Evolutionary conservation across 805 yeast genomes (phyloP), one percentile per base, ranked within the genome.

Genomic region (Yarrowia divulgata): DNA sequence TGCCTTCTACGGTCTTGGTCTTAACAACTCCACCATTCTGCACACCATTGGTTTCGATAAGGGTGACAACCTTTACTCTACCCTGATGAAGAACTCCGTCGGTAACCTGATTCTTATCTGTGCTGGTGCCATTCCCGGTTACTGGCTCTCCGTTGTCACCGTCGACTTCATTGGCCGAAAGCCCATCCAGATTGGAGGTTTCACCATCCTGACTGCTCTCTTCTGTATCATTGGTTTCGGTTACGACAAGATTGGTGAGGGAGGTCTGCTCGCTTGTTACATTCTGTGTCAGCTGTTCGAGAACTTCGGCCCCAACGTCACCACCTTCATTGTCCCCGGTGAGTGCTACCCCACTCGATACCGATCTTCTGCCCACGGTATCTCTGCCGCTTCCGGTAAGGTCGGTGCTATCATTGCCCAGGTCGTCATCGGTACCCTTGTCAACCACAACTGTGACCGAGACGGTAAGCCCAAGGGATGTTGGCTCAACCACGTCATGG

Each of bases 101-200:
- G 97, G 97, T 88, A 92, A 92, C 81, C 85, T 92, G 84, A 91
- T 92, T 81, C 85, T 92, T 78, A 87, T 92, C 72, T 91, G 97
- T 86, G 98, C 98, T 70, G 97, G 98, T 84, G 83, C 89, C 37
- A 79, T 87, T 73, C 88, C 87, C 70, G 90, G 90, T 71, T 87
- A 87, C 80, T 87, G 88, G 86, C 76, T 82, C 62, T 79, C 89
- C 48, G 82, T 84, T 67, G 83, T 86, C 71, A 81, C 86, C 69
- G 77, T 87, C 71, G 90, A 87, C 76, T 70, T 77, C 75, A 76
- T 83, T 72, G 90, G 90, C 71, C 85, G 90, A 78, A 85, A 84
- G 80, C 79, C 84, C 69, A 81, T 87, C 77, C 87, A 83, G 80
- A 77, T 85, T 67, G 80, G 81, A 71, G 88, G 89, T 67, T 87